Evolutionary conservation across 164 flowering plant genomes (phyloP), one percentile per base, ranked within the genome.

Genomic region (Akebia trifoliata): DNA sequence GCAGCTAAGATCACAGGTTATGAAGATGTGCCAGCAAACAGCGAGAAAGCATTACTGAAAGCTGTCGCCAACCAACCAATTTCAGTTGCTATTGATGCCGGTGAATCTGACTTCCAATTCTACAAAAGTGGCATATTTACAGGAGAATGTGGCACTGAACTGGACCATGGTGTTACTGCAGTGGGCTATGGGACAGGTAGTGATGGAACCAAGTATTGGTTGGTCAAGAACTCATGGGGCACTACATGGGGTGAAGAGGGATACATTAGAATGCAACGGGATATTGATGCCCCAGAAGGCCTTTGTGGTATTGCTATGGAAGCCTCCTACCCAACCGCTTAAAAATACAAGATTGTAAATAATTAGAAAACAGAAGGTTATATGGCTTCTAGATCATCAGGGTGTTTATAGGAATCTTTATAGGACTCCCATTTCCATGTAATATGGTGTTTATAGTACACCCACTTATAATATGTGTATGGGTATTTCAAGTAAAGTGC

Each of bases 141-240:
- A 5, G 69, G 69, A 9, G 30, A 15, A 14, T 64, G 63, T 52
- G 47, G 62, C 10, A 58, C 31, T 6, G 22, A 59, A 8, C 45
- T 59, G n/a, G 63, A 58, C 31, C 69, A 59, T 29, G 69, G 63
- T 37, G 39, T 65, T 25, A 45, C 63, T 2, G 59, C 39, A 28
- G 69, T 65, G 9, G 69, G 63, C 4, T 65, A 65, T 51, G 69
- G 63, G 6, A 59, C 63, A 32, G 3, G 43, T 20, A 54, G 12
- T 4, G 51, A 51, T 11, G 56, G 63, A 36, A 43, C 37, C 4
- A 65, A 59, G 43, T 65, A 65, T 30, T 58, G 69, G 63, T 32
- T 51, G 20, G 63, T 59, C n/a, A 65, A 65, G 47, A 65, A 65
- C 30, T 65, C 63, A 15, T 65, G 69, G 63, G 69, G 69, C 12